Percentiles rank a stretch among this genome's conserved stretches.
phyloP scores from a whole-genome alignment of 2,329 filamentous ascomycete species.

The Colletotrichum viniferum region DNA sequence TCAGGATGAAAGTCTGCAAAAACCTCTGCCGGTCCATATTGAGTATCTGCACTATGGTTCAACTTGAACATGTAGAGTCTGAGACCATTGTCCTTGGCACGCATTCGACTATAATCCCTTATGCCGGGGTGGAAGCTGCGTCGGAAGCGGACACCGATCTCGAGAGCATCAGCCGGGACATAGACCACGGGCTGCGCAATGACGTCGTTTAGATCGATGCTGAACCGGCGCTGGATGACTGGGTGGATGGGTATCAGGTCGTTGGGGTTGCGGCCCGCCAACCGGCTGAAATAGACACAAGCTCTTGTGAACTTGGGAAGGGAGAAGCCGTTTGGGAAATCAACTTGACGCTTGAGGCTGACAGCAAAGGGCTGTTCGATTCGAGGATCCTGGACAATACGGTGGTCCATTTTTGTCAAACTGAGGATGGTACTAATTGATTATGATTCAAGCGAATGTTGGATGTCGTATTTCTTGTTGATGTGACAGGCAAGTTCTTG shows the following conservation, averaged over 20 bases:
- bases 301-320: not conserved
- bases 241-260: not conserved
- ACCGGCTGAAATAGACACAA: not conserved
- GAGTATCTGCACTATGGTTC: too few species aligned
- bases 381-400: not conserved
- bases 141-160: not conserved
- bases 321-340: not conserved
- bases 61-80: not conserved
- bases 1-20: not conserved
- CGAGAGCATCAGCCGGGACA: not conserved
- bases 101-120: not conserved
- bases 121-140: not conserved
- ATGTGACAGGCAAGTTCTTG: not conserved
- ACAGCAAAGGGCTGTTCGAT: not conserved
- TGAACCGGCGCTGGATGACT: not conserved
- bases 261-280: not conserved
- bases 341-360: not conserved
- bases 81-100: rapidly evolving
- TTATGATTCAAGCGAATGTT: not conserved
- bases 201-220: not conserved
- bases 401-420: not conserved
- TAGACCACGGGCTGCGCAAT: not conserved
- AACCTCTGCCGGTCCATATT: not conserved
- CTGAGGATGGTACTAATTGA: not conserved
- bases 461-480: not conserved